Evolutionary conservation across 2,329 filamentous ascomycete genomes (phyloP), one percentile per base, ranked within the genome.

Genomic region (Pyricularia sp.): DNA sequence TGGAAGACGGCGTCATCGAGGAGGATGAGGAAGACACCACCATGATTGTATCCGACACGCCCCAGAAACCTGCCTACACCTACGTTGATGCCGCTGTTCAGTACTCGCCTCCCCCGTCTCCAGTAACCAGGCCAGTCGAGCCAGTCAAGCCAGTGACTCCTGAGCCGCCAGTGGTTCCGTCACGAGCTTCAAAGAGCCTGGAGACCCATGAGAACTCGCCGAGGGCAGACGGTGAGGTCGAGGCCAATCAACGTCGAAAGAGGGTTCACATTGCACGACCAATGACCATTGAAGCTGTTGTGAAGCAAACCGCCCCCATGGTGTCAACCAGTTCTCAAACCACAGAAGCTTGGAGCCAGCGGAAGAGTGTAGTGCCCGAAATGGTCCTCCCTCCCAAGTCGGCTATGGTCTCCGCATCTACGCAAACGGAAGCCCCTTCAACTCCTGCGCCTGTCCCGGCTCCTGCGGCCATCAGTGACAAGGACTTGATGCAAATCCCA

Each of bases 51-150:
- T 33, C 30, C 10, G 59, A 63, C 4, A 63, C 59, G 25, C 61
- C 17, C n/a, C 25, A 17, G 20, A 30, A 72, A 2, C 75, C 77
- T 11, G 83, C 81, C 70, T 76, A 80, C 63, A 80, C 83, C 70
- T 96, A 95, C 80, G 85, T 86, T 58, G 92, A 96, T 75, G 86
- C 85, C n/a, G 92, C 89, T 3, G 84, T 92, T 36, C 94, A 97
- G 77, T 95, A 87, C 75, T 95, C 93, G 42, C 93, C 93, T 64
- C 92, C 92, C 1, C 85, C 90, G 3, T 96, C 93, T 2, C 92
- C 92, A 0, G 83, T 82, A 73, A 69, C 83, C 5, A 70, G 75
- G 11, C 77, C 82, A 0, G 73, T 83, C 5, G 70, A 75, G 11
- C 77, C 82, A 0, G 73, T 72, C 66, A 81, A 68, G 59, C 59